These are phyloP conservation scores for Groenewaldozyma sp. DNA, from an alignment of 1,139 yeast genomes.

Conservation along the genomic window DNA sequence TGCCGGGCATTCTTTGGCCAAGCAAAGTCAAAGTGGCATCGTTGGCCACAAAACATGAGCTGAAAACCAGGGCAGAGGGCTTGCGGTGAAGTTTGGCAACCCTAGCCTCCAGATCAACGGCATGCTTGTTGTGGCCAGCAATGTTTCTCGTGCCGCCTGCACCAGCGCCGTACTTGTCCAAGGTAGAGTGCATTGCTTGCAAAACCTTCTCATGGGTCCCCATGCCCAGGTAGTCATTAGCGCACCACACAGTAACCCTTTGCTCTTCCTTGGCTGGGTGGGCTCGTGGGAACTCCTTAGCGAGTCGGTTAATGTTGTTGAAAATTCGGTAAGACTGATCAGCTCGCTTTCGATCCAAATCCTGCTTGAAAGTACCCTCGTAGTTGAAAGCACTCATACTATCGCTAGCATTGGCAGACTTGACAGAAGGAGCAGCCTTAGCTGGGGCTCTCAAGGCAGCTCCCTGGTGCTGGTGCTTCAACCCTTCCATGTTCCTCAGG, in stretches of 20 bases:
- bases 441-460: constrained; percentile 4
- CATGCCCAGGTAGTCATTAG: constrained; percentile 95
- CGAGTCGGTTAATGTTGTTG: constrained; percentile 93
- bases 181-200: constrained; percentile 65
- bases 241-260: constrained; percentile 97
- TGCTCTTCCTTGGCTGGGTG: constrained; percentile 64
- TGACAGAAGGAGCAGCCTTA: constrained; percentile 3
- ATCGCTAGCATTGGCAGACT: constrained; percentile 4
- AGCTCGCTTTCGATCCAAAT: constrained; percentile 60
- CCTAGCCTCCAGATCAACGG: constrained; percentile 76
- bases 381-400: constrained; percentile 44
- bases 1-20: constrained; percentile 82
- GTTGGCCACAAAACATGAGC: constrained; percentile 94
- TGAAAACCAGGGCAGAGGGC: constrained; percentile 89
- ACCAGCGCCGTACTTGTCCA: constrained; percentile 92
- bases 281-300: constrained; percentile 86
- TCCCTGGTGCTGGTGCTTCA: not conserved
- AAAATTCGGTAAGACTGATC: constrained; percentile 94
- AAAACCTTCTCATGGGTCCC: constrained; percentile 69
- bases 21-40: constrained; percentile 90
- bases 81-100: constrained; percentile 87
- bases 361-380: constrained; percentile 50
- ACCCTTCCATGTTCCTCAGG: not conserved
- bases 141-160: constrained; percentile 99
- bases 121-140: constrained; percentile 92